phyloP scores from a whole-genome alignment of 2,329 filamentous ascomycete species.

The Xylaria sp. region DNA sequence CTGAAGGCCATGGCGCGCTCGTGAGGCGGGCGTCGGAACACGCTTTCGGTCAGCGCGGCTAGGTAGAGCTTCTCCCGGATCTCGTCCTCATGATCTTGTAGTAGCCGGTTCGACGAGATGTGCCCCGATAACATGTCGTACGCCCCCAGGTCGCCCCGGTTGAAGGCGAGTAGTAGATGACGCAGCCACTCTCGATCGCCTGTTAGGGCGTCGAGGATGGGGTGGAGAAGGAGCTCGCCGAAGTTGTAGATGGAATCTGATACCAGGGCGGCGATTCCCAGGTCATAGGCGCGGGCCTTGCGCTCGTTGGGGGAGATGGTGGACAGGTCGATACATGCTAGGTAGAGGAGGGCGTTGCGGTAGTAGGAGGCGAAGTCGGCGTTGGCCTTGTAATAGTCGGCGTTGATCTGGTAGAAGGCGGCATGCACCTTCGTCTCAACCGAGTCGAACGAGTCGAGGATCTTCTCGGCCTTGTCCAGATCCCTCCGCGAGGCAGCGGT shows the following conservation, averaged over 20 bases:
- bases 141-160: constrained; percentile 86
- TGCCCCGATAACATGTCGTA: constrained; percentile 85
- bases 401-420: constrained; percentile 93
- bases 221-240: constrained; percentile 95
- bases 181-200: constrained; percentile 85
- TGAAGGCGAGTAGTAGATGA: constrained; percentile 96
- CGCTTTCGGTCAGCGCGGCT: constrained; percentile 91
- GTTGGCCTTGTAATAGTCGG: constrained; percentile 92
- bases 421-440: constrained; percentile 96
- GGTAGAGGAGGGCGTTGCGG: constrained; percentile 95
- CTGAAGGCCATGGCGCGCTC: constrained; percentile 92
- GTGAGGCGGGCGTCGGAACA: constrained; percentile 94
- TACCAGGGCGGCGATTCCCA: constrained; percentile 88
- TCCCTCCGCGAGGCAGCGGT: constrained; percentile 84
- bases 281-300: constrained; percentile 84
- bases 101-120: constrained; percentile 78
- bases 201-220: constrained; percentile 86
- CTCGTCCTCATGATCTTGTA: constrained; percentile 80
- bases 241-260: constrained; percentile 99
- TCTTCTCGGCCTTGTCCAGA: constrained; percentile 83
- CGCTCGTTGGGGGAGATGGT: constrained; percentile 77
- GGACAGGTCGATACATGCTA: constrained; percentile 89
- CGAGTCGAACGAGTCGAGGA: constrained; percentile 89
- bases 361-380: constrained; percentile 96
- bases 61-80: constrained; percentile 98